These are phyloP conservation scores for Xanthoceras sorbifolium DNA, from an alignment of 345 rosid species.

Conservation along the genomic window DNA sequence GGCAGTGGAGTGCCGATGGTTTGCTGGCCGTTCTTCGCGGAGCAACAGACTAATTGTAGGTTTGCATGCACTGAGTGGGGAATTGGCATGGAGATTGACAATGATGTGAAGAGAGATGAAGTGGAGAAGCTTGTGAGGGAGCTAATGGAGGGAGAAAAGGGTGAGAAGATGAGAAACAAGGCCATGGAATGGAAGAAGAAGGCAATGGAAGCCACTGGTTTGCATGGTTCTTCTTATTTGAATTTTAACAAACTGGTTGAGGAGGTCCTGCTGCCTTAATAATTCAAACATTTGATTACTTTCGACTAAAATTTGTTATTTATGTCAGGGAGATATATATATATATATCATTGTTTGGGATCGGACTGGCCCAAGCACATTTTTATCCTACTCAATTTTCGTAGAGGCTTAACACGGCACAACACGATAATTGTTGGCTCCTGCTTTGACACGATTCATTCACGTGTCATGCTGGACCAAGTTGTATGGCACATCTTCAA, in stretches of 20 bases:
- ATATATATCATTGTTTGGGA: too few relatives aligned
- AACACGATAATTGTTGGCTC: too few relatives aligned
- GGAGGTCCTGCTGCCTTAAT: slow-evolving; percentile 4
- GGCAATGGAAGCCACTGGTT: slow-evolving; percentile 7
- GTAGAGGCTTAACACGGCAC: too few relatives aligned
- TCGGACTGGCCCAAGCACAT: too few relatives aligned
- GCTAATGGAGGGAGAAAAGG: slow-evolving; percentile 8
- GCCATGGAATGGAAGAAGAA: slow-evolving; percentile 20
- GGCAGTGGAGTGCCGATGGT: slow-evolving; percentile 19
- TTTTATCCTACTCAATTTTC: too few relatives aligned
- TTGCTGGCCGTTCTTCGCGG: slow-evolving; percentile 24
- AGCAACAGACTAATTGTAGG: slow-evolving; percentile 15
- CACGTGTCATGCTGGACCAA: too few relatives aligned
- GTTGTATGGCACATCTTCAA: too few relatives aligned
- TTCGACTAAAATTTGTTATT: not conserved
- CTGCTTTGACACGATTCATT: too few relatives aligned
- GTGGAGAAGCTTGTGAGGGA: slow-evolving; percentile 25
- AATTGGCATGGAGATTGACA: slow-evolving; percentile 14
- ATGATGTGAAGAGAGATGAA: slow-evolving; percentile 10
- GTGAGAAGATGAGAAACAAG: not conserved
- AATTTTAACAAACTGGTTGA: slow-evolving; percentile 13
- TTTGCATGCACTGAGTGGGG: slow-evolving; percentile 15
- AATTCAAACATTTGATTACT: not conserved
- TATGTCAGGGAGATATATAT: too few relatives aligned
- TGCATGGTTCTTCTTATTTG: slow-evolving; percentile 6